Evolutionary conservation across 768 basidiomycete genomes (phyloP).

Genomic region (Coprinellus aureogranulatus): DNA sequence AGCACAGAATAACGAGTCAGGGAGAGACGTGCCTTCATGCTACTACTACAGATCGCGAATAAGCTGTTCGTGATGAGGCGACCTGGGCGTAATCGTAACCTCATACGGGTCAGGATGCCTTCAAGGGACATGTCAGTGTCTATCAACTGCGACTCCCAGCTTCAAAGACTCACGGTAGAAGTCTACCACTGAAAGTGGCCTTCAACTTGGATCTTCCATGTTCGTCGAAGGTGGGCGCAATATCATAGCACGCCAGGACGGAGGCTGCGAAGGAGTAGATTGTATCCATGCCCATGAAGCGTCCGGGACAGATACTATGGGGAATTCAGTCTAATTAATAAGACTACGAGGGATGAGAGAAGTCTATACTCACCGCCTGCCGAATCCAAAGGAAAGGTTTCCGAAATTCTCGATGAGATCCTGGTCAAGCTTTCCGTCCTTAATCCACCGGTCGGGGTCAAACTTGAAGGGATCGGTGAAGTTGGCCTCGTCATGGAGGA

Average conservation of each 20-base stretch:
- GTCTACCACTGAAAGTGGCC: background rate
- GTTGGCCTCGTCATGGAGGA: conserved; percentile 30
- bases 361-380: conserved; percentile 30
- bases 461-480: conserved; percentile 37
- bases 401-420: conserved; percentile 33
- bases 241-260: conserved; percentile 30
- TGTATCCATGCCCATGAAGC: conserved; percentile 27
- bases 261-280: conserved; percentile 28
- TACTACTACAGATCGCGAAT: background rate
- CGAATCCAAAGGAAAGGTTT: conserved; percentile 35
- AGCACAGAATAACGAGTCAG: no score
- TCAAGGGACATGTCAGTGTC: no score
- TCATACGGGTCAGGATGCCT: background rate
- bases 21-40: no score
- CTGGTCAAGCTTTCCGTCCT: conserved; percentile 30
- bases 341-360: no score
- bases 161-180: background rate
- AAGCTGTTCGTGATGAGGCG: background rate
- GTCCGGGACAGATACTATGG: conserved; percentile 33
- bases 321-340: background rate
- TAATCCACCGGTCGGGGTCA: conserved; percentile 46
- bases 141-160: no score
- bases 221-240: conserved; percentile 20
- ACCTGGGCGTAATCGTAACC: background rate
- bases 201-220: conserved; percentile 14